Conservation (phyloP, 768 basidiomycete species). For the Agaricus subrufescens region DNA sequence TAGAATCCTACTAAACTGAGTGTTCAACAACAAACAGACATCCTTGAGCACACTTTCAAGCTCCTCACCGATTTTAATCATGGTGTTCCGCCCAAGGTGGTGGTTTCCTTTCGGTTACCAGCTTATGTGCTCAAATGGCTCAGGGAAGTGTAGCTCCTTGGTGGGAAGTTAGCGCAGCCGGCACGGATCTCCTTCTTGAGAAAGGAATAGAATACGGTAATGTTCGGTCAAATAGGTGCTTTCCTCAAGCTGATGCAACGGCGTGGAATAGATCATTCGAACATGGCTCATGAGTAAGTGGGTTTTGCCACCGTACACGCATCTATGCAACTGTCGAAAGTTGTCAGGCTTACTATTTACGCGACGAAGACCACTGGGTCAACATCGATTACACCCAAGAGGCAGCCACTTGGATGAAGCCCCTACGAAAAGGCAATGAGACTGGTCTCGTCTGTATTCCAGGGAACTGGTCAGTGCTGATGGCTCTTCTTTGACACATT, state of each 20-base stretch:
- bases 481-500: not conserved
- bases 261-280: constrained; percentile 45
- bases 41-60: constrained; percentile 60
- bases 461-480: constrained; percentile 53
- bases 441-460: constrained; percentile 61
- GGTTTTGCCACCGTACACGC: not conserved
- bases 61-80: constrained; percentile 65
- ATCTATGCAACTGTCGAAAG: constrained; percentile 15
- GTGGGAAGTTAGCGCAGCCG: constrained; percentile 76
- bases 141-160: constrained; percentile 68
- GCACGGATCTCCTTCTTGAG: constrained; percentile 56
- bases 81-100: constrained; percentile 46
- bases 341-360: constrained; percentile 63
- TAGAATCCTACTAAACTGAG: constrained; percentile 60
- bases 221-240: constrained; percentile 1
- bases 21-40: constrained; percentile 64
- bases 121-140: not conserved
- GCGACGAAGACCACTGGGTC: constrained; percentile 67
- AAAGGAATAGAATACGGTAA: constrained; percentile 73
- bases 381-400: constrained; percentile 61
- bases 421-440: constrained; percentile 55
- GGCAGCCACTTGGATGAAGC: constrained; percentile 73
- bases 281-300: constrained; percentile 55
- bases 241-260: not conserved
- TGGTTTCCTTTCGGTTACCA: not conserved